Evolutionary conservation across 2,329 filamentous ascomycete species (phyloP).

Genomic region (Aureobasidium lini): DNA sequence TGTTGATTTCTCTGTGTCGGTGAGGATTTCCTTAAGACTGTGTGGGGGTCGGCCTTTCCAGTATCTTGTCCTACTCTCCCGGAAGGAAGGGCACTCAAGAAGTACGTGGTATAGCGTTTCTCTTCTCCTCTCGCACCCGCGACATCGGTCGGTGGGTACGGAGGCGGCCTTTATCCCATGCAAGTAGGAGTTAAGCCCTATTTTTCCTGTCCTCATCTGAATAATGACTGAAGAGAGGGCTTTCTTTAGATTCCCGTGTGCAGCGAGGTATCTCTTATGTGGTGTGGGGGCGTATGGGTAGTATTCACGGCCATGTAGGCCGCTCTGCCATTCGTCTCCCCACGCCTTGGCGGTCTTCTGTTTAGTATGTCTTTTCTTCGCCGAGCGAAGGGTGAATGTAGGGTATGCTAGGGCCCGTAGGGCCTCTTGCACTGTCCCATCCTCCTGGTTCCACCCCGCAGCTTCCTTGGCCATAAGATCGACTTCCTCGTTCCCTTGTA

Average conservation of each 20-base stretch:
- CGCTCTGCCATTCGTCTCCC: background rate
- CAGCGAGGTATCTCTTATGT: background rate
- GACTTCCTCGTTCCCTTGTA: background rate
- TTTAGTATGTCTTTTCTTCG: too few relatives aligned
- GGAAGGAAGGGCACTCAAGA: background rate
- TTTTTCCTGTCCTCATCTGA: background rate
- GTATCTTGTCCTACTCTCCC: background rate
- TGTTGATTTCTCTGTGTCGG: background rate
- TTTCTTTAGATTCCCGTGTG: background rate
- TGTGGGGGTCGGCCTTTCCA: background rate
- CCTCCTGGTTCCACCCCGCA: background rate
- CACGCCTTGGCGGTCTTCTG: background rate
- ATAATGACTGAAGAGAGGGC: background rate
- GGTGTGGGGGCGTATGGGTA: background rate
- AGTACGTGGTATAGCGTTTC: background rate
- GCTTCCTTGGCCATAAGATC: conserved; percentile 1
- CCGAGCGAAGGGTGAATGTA: background rate
- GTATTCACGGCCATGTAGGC: background rate
- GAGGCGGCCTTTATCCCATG: background rate
- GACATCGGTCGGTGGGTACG: background rate
- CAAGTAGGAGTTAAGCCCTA: conserved; percentile 2
- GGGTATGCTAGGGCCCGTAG: background rate
- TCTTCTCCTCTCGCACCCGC: background rate
- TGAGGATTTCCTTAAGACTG: background rate
- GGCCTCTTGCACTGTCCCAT: too few relatives aligned